phyloP scores from a whole-genome alignment of 805 yeast genomes.

The Brettanomyces anomalus region DNA sequence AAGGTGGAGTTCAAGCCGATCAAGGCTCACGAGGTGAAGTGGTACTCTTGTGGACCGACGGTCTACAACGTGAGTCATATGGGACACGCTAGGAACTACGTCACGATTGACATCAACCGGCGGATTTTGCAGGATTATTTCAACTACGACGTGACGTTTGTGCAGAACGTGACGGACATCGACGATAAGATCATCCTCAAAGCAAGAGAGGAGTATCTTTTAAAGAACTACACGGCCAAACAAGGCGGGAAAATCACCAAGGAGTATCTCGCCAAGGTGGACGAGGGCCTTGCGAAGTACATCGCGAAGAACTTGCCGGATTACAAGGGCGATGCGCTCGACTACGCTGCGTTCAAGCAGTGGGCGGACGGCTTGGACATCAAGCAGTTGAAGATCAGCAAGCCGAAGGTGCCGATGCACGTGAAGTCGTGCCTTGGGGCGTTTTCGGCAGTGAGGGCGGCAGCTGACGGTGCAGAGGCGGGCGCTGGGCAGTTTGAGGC shows the following conservation, averaged over 20 bases:
- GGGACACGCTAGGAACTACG: conserved; percentile 99
- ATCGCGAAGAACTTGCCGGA: conserved; percentile 47
- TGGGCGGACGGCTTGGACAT: conserved; percentile 49
- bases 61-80: conserved; percentile 93
- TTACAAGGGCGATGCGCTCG: conserved; percentile 19
- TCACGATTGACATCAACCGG: conserved; percentile 87
- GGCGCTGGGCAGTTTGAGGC: conserved; percentile 19
- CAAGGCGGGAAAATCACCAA: conserved; percentile 22
- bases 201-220: conserved; percentile 83
- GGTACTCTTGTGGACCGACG: conserved; percentile 99
- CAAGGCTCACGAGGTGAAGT: conserved; percentile 56
- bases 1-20: conserved; percentile 75
- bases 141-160: conserved; percentile 79
- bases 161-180: conserved; percentile 97
- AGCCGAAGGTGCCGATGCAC: conserved; percentile 88
- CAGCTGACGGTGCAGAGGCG: conserved; percentile 7
- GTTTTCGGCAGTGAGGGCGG: conserved; percentile 30
- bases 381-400: conserved; percentile 37
- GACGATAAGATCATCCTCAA: conserved; percentile 95
- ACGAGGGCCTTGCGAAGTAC: conserved; percentile 39
- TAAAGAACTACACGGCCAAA: conserved; percentile 43
- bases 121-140: conserved; percentile 84
- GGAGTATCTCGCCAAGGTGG: conserved; percentile 31
- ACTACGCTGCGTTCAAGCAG: conserved; percentile 25
- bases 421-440: conserved; percentile 53